Base-by-base conservation (phyloP, 176 grass and related monocot genomes). In the Phoenix roebelenii region DNA sequence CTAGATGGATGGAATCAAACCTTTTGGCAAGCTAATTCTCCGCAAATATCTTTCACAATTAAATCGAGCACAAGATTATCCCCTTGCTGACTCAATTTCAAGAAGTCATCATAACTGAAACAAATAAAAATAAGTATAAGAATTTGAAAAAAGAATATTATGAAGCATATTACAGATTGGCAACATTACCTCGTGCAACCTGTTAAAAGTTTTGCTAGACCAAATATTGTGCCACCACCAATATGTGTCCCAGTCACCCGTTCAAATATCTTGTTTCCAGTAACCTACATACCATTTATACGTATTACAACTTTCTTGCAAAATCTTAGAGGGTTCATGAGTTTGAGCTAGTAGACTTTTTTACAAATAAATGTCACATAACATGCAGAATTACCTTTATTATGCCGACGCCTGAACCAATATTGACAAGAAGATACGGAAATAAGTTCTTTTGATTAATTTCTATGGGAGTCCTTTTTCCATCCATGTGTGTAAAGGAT, bases 31-130 rank as follows among this genome's bases (percentile, higher is more conserved):
- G 82, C 93, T 63, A 97, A 75, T 67, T 91, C 93, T 54, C 93
- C 93, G 35, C 87, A 97, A 60, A 97, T 97, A 80, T 97, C 93
- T 74, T 90, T 91, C 61, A 97, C 93, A 80, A 97, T 78, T 70
- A 97, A 68, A 77, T 97, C 93, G 50, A 97, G 93, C 60, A 88
- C 84, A 75, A 91, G 78, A 77, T 97, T 97, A 73, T 97, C 87
- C 71, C 93, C 93, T 80, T 85, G 85, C 63, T 97, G 87, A 57
- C 93, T 97, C 77, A 97, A 58, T 74, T 91, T 85, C 73, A 91
- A 80, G 76, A 97, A 97, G 62, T 97, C 93, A 49, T 97, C 83
- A 74, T 97, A 97, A 85, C 92, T 97, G 89, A 35, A 50, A 44
- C 3, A 80, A 64, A 81, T 67, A 51, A 17, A 54, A 71, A 67